Base-by-base conservation (phyloP, 805 yeast species). In the Komagataella mondaviorum region DNA sequence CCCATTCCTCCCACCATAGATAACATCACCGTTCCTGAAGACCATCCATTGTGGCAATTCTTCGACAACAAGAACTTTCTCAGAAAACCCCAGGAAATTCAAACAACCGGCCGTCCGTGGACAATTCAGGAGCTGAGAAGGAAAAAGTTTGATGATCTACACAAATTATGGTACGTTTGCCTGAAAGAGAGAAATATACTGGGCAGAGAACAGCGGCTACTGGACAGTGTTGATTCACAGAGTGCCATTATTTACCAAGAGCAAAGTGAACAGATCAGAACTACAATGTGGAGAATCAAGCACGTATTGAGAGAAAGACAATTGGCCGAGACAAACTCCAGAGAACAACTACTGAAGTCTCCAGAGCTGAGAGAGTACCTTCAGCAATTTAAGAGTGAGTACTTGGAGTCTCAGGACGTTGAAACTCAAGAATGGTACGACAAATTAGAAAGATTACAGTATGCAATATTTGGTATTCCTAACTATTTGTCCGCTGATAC, bases 21-120 rank as follows among this genome's bases (percentile, higher is more conserved):
- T 56, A 87, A 87, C 65, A 73, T 90, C 51, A 74, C 74, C 54
- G 85, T 86, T 39, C 76, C 80, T 12, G 91, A 84, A 4, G 85
- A 85, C 63, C 99, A 93, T 67, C 99, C 98, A 30, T 73, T 93
- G 56, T 93, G 96, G 96, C 90, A 86, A 59, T 93, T 93, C 64
- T 93, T 91, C 70, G 63, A 64, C 56, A 76, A 85, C 45, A 73
- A 81, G 52, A 72, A 75, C 59, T 79, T 81, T 54, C 68, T 85
- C 54, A 77, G 97, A 58, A 63, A 71, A 1, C 66, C 75, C 2
- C 77, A 72, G 2, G 86, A 82, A 20, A 60, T 80, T 24, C 71
- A 76, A 49, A 62, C 65, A 24, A 68, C 71, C 7, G 82, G 93
- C 14, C 76, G 96, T 59, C 71, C 93, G 4, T 93, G 99, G 99